A percentile compares a stretch with the other conserved stretches of the same genome.
phyloP scores from a whole-genome alignment of 1,284 basidiomycete genomes.

The Ceratobasidium sp. region DNA sequence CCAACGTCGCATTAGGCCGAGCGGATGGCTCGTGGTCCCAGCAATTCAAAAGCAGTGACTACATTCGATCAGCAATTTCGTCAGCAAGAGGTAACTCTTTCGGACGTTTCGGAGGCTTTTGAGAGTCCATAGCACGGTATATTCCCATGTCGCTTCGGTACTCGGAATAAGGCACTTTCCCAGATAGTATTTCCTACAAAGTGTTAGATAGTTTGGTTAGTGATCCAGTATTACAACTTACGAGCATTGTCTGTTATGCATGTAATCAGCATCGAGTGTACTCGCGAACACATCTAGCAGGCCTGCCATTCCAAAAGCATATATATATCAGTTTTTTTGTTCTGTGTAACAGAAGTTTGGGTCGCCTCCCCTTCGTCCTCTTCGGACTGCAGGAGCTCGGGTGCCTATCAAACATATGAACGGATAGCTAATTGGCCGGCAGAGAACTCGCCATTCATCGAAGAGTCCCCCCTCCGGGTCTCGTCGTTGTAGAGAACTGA shows the following conservation, averaged over 20 bases:
- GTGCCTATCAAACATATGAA: too few relatives aligned
- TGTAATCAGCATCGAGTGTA: background rate
- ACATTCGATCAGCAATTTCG: background rate
- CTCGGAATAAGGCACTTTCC: background rate
- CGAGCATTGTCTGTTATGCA: slow-evolving; percentile 8
- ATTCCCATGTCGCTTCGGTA: background rate
- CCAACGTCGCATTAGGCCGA: background rate
- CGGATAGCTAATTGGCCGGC: too few relatives aligned
- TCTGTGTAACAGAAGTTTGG: too few relatives aligned
- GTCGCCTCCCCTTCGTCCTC: too few relatives aligned
- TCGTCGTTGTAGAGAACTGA: too few relatives aligned
- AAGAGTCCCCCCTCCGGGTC: too few relatives aligned
- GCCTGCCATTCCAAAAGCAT: slow-evolving; percentile 6
- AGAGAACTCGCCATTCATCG: too few relatives aligned
- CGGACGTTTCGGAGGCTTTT: background rate
- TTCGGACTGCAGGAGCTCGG: too few relatives aligned
- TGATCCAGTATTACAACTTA: background rate
- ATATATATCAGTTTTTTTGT: background rate
- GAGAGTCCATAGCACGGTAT: too few relatives aligned
- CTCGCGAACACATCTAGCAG: background rate
- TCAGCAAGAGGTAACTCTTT: background rate
- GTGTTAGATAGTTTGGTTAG: background rate
- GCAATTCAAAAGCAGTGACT: background rate
- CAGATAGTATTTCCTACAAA: background rate
- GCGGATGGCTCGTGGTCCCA: background rate